Evolutionary conservation across 2,329 filamentous ascomycete genomes (phyloP).

Genomic region (Incumbomyces lentus): DNA sequence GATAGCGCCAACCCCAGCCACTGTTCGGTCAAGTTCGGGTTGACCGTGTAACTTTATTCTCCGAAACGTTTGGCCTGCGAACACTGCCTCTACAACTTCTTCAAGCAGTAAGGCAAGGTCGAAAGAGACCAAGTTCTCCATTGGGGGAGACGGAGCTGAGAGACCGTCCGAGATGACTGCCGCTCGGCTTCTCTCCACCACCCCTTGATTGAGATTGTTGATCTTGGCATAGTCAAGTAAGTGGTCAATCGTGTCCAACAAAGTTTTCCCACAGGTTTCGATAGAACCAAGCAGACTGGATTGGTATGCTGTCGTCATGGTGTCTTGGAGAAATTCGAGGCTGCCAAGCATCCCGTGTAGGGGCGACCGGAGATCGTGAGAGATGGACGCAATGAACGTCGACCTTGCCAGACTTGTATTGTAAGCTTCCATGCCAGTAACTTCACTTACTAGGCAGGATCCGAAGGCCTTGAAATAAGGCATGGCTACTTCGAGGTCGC

Average conservation of each 20-base stretch:
- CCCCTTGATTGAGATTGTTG: slow-evolving; percentile 25
- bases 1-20: not conserved
- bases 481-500: slow-evolving; percentile 28
- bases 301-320: slow-evolving; percentile 22
- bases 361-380: slow-evolving; percentile 28
- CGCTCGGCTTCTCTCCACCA: not conserved
- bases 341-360: slow-evolving; percentile 29
- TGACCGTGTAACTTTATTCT: not conserved
- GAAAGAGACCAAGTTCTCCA: slow-evolving; percentile 11
- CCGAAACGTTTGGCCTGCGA: slow-evolving; percentile 31
- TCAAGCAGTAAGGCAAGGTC: slow-evolving; percentile 40
- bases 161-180: not conserved
- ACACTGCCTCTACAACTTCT: slow-evolving; percentile 46
- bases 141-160: not conserved
- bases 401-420: slow-evolving; percentile 26
- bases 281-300: slow-evolving; percentile 27
- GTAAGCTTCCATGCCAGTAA: slow-evolving; percentile 29
- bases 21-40: not conserved
- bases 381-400: slow-evolving; percentile 26
- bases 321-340: slow-evolving; percentile 26
- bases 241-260: slow-evolving; percentile 34
- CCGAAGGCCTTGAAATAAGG: slow-evolving; percentile 33
- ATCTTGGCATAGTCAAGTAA: slow-evolving; percentile 36
- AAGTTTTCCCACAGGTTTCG: slow-evolving; percentile 31
- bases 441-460: slow-evolving; percentile 34